Evolutionary conservation across 768 basidiomycete species (phyloP).

Genomic region (Leccinum longicurvipes): DNA sequence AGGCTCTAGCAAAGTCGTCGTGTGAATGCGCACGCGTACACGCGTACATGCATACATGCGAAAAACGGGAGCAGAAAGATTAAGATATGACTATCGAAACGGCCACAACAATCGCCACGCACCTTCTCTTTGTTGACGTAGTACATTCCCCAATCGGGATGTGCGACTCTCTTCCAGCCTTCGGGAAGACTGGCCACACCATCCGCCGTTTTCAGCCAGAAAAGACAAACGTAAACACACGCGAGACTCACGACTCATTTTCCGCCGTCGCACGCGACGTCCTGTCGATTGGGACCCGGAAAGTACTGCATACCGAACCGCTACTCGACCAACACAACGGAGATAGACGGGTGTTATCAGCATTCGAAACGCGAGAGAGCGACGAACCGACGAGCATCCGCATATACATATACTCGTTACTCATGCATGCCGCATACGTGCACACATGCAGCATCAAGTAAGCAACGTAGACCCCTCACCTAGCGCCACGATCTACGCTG

Average conservation of each 20-base stretch:
- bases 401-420: too few relatives aligned
- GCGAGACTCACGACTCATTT: conserved; percentile 7
- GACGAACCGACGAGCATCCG: not conserved
- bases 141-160: conserved; percentile 32
- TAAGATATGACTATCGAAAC: not conserved
- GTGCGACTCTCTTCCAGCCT: conserved; percentile 29
- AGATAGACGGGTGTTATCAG: not conserved
- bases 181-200: conserved; percentile 5
- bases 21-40: not conserved
- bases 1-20: conserved; percentile 3
- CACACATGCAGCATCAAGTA: too few relatives aligned
- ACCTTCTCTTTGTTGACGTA: conserved; percentile 34
- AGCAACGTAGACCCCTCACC: not conserved
- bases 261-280: not conserved
- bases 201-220: not conserved
- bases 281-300: not conserved
- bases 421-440: too few relatives aligned
- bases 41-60: not conserved
- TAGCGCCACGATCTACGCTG: not conserved
- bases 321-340: not conserved
- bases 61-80: not conserved
- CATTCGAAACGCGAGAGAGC: not conserved
- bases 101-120: not conserved
- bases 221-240: not conserved
- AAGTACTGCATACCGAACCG: not conserved